Evolutionary conservation across 2,329 filamentous ascomycete genomes (phyloP).

Genomic region (Taxawa tesnikishii): DNA sequence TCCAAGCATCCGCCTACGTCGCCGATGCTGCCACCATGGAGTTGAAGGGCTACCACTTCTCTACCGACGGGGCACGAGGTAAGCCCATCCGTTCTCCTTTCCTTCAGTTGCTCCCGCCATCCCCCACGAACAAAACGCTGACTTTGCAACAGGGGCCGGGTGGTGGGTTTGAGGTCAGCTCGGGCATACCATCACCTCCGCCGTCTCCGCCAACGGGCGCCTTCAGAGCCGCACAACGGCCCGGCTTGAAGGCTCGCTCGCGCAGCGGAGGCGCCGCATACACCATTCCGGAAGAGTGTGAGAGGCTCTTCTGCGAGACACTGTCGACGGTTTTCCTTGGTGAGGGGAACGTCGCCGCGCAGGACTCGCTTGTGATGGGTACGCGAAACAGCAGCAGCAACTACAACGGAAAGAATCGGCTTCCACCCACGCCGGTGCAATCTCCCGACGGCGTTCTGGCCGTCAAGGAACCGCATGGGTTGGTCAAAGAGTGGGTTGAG

Average conservation of each 20-base stretch:
- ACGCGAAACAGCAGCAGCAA: slow-evolving; percentile 35
- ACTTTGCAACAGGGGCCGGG: slow-evolving; percentile 52
- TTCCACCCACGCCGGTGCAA: slow-evolving; percentile 1
- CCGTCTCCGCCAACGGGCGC: slow-evolving; percentile 56
- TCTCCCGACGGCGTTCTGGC: slow-evolving; percentile 1
- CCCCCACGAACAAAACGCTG: slow-evolving; percentile 1
- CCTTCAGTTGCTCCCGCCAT: neutral
- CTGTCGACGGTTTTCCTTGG: slow-evolving; percentile 88
- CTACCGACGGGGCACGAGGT: slow-evolving; percentile 71
- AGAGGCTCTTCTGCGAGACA: slow-evolving; percentile 98
- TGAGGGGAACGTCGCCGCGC: slow-evolving; percentile 70
- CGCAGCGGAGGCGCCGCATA: slow-evolving; percentile 79
- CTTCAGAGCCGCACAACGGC: slow-evolving; percentile 8
- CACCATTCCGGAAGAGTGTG: slow-evolving; percentile 98
- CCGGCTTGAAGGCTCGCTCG: slow-evolving; percentile 15
- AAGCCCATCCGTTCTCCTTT: slow-evolving; percentile 6
- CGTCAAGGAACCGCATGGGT: slow-evolving; percentile 6
- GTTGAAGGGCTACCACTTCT: slow-evolving; percentile 84
- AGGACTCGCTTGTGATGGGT: slow-evolving; percentile 82
- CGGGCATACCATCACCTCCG: slow-evolving; percentile 73
- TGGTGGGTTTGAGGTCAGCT: slow-evolving; percentile 92
- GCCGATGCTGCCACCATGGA: slow-evolving; percentile 57
- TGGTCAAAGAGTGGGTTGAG: slow-evolving; percentile 56
- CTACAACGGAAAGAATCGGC: slow-evolving; percentile 12
- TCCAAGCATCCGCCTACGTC: slow-evolving; percentile 85